Evolutionary conservation across 2,329 filamentous ascomycete genomes (phyloP), one percentile per base, ranked within the genome.

Genomic region (Venturia asperata): DNA sequence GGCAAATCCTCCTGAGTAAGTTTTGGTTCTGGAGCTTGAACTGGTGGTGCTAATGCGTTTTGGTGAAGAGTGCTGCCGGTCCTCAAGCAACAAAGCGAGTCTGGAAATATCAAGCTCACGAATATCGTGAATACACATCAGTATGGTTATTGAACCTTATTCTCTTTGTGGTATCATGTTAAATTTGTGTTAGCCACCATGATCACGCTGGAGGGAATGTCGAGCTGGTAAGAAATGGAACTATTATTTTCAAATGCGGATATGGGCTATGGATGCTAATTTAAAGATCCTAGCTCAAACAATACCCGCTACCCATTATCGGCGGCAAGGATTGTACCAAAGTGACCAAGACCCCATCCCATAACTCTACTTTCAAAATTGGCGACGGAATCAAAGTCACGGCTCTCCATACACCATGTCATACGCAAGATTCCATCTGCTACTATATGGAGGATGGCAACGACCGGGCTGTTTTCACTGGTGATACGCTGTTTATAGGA

Each of bases 371-470:
- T 3, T 96, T 97, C 81, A 88, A 85, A 68, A 85, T 99, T 68
- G 94, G 94, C 65, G 81, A 85, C 49, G 83, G 83, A 70, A 94
- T 99, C 75, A 83, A 84, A 17, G 88, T 97, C 66, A 93, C 85
- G 74, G 89, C 90, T 30, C 80, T 97, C n/a, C 90, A 97, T 77
- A 99, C 94, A 15, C 94, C 94, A 1, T 99, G 94, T 76, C 94
- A 99, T 75, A 99, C 94, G 1, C 92, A 97, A 79, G 94, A 99
- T 79, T 97, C 92, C 76, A 96, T 99, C 74, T 99, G 94, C 81
- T 99, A 87, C 80, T 91, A 87, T 70, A 87, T 94, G 80, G 85
- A 96, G 77, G 93, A 99, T 72, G 87, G 86, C 24, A 80, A 85
- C 61, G 82, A 89, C 61, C 87, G 85, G 71, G 92, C 84, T 9